phyloP scores from a whole-genome alignment of 2,329 filamentous ascomycete species.

The Lachnum nothofagi region DNA sequence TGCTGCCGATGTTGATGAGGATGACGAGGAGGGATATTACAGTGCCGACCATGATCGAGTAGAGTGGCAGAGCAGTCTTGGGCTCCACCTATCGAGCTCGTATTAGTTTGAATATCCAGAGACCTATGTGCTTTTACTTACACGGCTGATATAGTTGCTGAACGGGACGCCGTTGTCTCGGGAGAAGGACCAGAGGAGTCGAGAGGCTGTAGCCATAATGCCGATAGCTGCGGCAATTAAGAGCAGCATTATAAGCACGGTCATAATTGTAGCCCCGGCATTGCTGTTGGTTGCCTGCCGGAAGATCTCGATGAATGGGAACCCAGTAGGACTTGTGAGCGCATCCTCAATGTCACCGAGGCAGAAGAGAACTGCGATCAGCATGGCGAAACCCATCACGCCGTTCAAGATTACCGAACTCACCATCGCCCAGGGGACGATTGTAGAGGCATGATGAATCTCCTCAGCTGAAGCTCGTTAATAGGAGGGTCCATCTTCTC shows the following conservation, averaged over 20 bases:
- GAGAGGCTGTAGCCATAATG: conserved; percentile 29
- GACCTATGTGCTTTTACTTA: too few relatives aligned
- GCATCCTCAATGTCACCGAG: conserved; percentile 34
- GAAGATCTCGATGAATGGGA: conserved; percentile 48
- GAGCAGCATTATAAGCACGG: conserved; percentile 34
- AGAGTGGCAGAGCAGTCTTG: too few relatives aligned
- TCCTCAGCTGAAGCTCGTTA: conserved; percentile 37
- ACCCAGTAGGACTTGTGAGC: conserved; percentile 38
- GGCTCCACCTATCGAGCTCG: too few relatives aligned
- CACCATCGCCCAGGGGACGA: conserved; percentile 38
- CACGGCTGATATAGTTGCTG: too few relatives aligned
- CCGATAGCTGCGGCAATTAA: conserved; percentile 26
- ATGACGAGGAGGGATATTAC: conserved; percentile 11
- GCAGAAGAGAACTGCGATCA: conserved; percentile 33
- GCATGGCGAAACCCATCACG: conserved; percentile 37
- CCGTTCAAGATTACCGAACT: conserved; percentile 46
- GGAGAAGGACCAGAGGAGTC: conserved; percentile 37
- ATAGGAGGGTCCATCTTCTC: conserved; percentile 37
- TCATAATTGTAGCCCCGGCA: conserved; percentile 42
- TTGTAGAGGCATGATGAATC: too few relatives aligned
- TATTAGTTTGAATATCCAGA: too few relatives aligned
- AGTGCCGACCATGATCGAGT: too few relatives aligned
- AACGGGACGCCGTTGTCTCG: conserved; percentile 39
- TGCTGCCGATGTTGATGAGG: conserved; percentile 45
- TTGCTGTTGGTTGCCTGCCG: conserved; percentile 38